phyloP scores from a whole-genome alignment of 352 stramenopile genomes.

The Phytophthora podocarpi region DNA sequence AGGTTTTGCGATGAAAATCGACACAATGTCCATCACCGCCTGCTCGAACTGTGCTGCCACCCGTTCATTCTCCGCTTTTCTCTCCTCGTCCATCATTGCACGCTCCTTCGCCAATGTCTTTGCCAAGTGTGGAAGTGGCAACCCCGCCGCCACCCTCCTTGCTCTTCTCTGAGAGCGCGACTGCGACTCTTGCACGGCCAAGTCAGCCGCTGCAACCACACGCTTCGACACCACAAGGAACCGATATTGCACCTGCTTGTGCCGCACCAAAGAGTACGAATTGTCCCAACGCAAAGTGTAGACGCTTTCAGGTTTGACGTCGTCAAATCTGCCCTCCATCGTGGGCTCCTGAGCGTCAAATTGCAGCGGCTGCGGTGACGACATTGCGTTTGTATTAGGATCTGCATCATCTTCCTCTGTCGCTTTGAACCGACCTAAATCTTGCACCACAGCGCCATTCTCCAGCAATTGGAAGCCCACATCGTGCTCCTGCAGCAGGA shows the following conservation, averaged over 20 bases:
- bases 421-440: conserved; percentile 47
- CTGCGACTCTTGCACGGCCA: conserved; percentile 51
- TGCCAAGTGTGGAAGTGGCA: conserved; percentile 41
- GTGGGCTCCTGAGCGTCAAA: conserved; percentile 13
- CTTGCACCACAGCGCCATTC: conserved; percentile 39
- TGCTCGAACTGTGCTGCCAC: conserved; percentile 27
- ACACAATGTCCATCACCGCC: conserved; percentile 69
- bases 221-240: conserved; percentile 48
- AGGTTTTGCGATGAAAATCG: conserved; percentile 70
- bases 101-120: conserved; percentile 46
- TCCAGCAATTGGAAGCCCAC: conserved; percentile 66
- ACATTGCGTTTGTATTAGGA: not conserved
- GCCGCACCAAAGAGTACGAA: conserved; percentile 72
- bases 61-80: conserved; percentile 29
- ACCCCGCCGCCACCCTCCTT: conserved; percentile 26
- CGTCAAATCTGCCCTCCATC: conserved; percentile 44
- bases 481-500: conserved; percentile 62
- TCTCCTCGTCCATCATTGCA: conserved; percentile 35
- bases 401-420: not conserved
- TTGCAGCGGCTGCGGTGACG: not conserved
- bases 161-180: conserved; percentile 26
- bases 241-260: conserved; percentile 69
- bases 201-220: conserved; percentile 52
- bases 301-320: conserved; percentile 33
- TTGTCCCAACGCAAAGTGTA: conserved; percentile 81